Conservation (phyloP, 2,329 filamentous ascomycete species). For the Arthrobotrys sphaeroides region DNA sequence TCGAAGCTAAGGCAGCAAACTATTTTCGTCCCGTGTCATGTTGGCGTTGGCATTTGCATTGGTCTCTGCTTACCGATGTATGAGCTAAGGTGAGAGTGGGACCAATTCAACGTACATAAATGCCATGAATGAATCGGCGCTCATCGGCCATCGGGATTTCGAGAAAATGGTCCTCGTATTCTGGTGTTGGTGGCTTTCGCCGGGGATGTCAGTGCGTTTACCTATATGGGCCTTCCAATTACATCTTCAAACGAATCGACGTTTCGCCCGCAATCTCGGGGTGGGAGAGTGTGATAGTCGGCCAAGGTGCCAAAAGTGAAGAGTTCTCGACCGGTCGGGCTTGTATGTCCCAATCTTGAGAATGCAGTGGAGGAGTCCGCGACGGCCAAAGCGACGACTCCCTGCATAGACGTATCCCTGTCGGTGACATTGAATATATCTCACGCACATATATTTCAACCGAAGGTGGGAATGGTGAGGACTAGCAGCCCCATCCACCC, state of each 20-base stretch:
- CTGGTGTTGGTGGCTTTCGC: constrained; percentile 20
- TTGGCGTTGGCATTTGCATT: background rate
- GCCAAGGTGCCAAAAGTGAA: constrained; percentile 35
- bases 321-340: constrained; percentile 25
- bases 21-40: constrained; percentile 27
- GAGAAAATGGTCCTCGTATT: constrained; percentile 34
- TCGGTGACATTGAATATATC: constrained; percentile 36
- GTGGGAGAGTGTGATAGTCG: constrained; percentile 8
- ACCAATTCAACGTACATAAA: background rate
- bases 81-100: background rate
- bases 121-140: background rate
- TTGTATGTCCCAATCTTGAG: background rate
- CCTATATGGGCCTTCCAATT: background rate
- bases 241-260: constrained; percentile 23
- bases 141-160: constrained; percentile 21
- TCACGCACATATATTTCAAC: constrained; percentile 13
- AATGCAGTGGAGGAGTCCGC: background rate
- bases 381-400: constrained; percentile 7
- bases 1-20: background rate
- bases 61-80: too few species aligned
- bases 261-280: constrained; percentile 15
- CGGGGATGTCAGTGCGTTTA: constrained; percentile 39
- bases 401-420: constrained; percentile 29
- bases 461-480: constrained; percentile 5
- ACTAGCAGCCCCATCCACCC: constrained; percentile 1